Evolutionary conservation across 805 yeast species (phyloP), one percentile per base, ranked within the genome.

Genomic region (Pachysolen tannophilus): DNA sequence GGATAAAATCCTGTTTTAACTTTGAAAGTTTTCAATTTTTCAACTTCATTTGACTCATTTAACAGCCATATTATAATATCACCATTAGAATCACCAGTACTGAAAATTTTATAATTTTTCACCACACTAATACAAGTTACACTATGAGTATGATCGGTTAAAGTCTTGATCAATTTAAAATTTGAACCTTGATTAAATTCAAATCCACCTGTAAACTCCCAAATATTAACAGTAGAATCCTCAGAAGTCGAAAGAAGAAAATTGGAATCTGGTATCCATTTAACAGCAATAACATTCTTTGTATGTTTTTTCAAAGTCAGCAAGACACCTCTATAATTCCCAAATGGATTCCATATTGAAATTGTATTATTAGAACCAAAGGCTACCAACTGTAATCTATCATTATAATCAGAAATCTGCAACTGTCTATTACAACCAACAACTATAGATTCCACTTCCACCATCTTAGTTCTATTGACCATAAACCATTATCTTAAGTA

Each of bases 391-490:
- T 60, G 48, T 8, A 47, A 45, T 1, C 37, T 35, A 0, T 49
- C 35, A 39, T 67, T 62, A 43, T 67, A 69, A 46, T 76, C 87
- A 17, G 78, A 67, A 5, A 70, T 74, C 40, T 69, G 72, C 5
- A 75, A 60, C 46, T 79, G 85, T 40, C 69, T 71, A 51, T 82
- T 83, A 24, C 85, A 86, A 11, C 94, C 94, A 14, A 72, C 63
- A 50, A 82, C 80, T 4, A 78, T 61, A 13, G 82, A 83, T 38
- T 76, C 81, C 30, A 61, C 57, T 2, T 32, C 20, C 15, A 43
- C 45, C 48, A 47, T 47, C 15, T 16, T 30, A 11, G 13, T 23
- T 5, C 26, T 5, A 23, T 8, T n/a, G n/a, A n/a, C n/a, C n/a
- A n/a, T n/a, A n/a, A n/a, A n/a, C n/a, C n/a, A n/a, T n/a, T n/a